phyloP scores from a whole-genome alignment of 2,329 filamentous ascomycete species.

The Colletotrichum horii region DNA sequence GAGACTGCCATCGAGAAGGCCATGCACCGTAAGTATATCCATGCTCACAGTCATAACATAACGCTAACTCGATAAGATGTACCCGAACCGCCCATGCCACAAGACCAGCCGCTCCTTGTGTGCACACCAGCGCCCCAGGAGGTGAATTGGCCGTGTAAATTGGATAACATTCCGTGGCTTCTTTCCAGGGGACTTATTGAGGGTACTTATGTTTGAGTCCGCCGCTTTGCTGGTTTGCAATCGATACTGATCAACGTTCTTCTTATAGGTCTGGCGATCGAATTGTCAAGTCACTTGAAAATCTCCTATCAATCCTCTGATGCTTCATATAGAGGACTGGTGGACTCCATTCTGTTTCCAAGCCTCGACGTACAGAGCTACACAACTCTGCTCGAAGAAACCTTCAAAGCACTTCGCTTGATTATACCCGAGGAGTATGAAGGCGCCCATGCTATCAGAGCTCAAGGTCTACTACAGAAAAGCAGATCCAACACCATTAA shows the following conservation, averaged over 20 bases:
- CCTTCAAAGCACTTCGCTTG: fast-evolving
- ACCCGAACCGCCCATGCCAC: fast-evolving
- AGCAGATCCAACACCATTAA: neutral
- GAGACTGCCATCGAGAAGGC: neutral
- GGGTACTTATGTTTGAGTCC: fast-evolving
- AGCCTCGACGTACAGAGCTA: neutral
- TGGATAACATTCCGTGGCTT: neutral
- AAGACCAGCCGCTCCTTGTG: neutral
- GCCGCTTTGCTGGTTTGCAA: fast-evolving
- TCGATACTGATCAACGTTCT: fast-evolving
- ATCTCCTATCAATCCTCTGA: fast-evolving
- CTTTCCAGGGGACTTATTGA: neutral
- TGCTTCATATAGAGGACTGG: fast-evolving
- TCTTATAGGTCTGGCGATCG: fast-evolving
- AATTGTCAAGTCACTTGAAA: neutral
- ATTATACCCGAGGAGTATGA: neutral
- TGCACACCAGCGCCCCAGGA: neutral
- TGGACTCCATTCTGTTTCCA: neutral
- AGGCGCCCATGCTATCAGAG: neutral
- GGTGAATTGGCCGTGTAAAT: fast-evolving
- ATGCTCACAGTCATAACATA: fast-evolving
- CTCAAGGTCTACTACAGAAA: neutral
- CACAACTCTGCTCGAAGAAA: fast-evolving
- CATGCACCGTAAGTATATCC: neutral
- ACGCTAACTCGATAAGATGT: neutral